These are phyloP conservation scores for Phialophora tarda DNA, from an alignment of 2,329 filamentous ascomycete species.

Conservation along the genomic window DNA sequence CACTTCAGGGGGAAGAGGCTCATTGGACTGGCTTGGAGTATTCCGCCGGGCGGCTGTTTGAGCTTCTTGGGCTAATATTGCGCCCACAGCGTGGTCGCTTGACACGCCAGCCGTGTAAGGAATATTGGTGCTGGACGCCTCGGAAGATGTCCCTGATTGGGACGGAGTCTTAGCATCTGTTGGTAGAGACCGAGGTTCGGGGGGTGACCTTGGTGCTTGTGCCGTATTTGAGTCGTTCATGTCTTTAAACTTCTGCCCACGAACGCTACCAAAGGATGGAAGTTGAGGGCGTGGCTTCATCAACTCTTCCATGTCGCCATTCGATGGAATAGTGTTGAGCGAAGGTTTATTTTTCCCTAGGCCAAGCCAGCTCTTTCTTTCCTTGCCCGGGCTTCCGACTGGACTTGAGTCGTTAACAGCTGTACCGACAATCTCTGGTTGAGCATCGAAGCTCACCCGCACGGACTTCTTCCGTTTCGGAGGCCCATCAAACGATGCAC, in stretches of 20 bases:
- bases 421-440: slow-evolving; percentile 56
- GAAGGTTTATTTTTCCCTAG: slow-evolving; percentile 45
- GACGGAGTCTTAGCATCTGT: slow-evolving; percentile 17
- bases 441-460: slow-evolving; percentile 73
- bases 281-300: slow-evolving; percentile 65
- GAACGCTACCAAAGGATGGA: slow-evolving; percentile 68
- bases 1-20: slow-evolving; percentile 73
- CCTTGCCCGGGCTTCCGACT: slow-evolving; percentile 45
- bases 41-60: slow-evolving; percentile 38
- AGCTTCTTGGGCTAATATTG: slow-evolving; percentile 55
- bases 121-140: slow-evolving; percentile 44
- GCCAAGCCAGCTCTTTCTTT: slow-evolving; percentile 45
- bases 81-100: slow-evolving; percentile 59
- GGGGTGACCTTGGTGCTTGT: slow-evolving; percentile 40
- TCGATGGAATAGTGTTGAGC: slow-evolving; percentile 42
- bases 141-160: slow-evolving; percentile 37
- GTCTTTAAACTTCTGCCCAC: slow-evolving; percentile 49
- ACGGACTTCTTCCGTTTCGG: slow-evolving; percentile 58
- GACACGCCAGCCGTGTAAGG: slow-evolving; percentile 49
- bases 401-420: slow-evolving; percentile 46
- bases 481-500: slow-evolving; percentile 52
- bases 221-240: slow-evolving; percentile 20
- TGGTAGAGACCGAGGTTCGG: slow-evolving; percentile 19
- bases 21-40: slow-evolving; percentile 48
- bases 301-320: slow-evolving; percentile 61